Evolutionary conservation across 140 eudicot genomes (phyloP), one percentile per base, ranked within the genome.

Genomic region (Stevia rebaudiana): DNA sequence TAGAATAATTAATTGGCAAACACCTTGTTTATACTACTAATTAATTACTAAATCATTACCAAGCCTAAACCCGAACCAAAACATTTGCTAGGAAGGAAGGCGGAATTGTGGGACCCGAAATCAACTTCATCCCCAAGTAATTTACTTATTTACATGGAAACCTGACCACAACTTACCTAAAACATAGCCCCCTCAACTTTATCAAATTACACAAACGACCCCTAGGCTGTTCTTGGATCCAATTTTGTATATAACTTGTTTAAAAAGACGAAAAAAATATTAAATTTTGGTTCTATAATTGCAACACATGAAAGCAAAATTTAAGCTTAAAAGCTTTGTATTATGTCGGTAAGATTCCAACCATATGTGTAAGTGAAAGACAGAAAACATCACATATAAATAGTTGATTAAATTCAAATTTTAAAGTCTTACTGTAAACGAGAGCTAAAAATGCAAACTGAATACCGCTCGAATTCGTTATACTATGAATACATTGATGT

Each of bases 201-300:
- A 54, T 6, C 41, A 28, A 28, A 30, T 7, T 55, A 30, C 42
- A 55, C 42, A 30, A 53, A 55, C 23, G 3, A n/a, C 42, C 62
- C 41, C 42, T 55, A 55, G 0, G n/a, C 15, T 55, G 62, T 55
- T 55, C 41, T 55, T 55, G 62, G 62, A 55, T 55, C 23, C 41
- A 28, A n/a, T 15, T 55, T 55, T 55, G 41, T 28, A 15, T 5
- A 8, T 7, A 37, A 30, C n/a, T 11, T 55, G 28, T 21, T 55
- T 54, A 13, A 28, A 54, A 54, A 0, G 5, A 7, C 13, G 11
- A n/a, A 54, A 28, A 21, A 25, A 25, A 1, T 28, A 13, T 7
- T 13, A 30, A 55, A 41, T 30, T 55, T 31, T 55, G 40, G 62
- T 55, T 31, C 13, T 55, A 55, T 55, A 55, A 55, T 28, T 41